Conservation (phyloP, 2,329 filamentous ascomycete genomes). For the Fusarium sp. region DNA sequence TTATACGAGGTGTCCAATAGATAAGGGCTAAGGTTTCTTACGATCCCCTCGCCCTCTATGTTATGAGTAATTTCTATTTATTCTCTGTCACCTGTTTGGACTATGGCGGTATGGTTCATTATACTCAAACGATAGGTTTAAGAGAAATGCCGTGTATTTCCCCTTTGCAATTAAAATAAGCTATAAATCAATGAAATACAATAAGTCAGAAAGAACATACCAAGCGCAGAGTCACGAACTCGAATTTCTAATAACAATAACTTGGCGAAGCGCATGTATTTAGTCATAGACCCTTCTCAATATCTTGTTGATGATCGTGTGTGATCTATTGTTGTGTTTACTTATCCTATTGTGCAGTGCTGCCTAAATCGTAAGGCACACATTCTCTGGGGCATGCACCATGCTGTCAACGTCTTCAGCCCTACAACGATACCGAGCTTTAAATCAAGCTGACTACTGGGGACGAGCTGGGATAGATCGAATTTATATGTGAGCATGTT, state of each 20-base stretch:
- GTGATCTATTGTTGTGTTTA: background rate
- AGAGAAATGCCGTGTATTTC: no score
- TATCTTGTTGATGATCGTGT: background rate
- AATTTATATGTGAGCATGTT: slow-evolving; percentile 11
- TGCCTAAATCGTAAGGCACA: background rate
- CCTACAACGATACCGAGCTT: slow-evolving; percentile 38
- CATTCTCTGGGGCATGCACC: background rate
- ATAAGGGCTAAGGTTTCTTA: background rate
- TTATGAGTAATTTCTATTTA: background rate
- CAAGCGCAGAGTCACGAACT: background rate
- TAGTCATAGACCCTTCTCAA: background rate
- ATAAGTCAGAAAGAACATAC: background rate
- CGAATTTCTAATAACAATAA: background rate
- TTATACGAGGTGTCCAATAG: background rate
- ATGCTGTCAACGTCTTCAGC: slow-evolving; percentile 35
- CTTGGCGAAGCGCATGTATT: background rate
- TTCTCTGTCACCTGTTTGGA: background rate
- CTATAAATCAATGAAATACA: background rate
- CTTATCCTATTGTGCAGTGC: background rate
- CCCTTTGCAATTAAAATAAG: no score
- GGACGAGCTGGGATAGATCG: slow-evolving; percentile 35
- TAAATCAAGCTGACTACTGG: slow-evolving; percentile 35
- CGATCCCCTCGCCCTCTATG: background rate
- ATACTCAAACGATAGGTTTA: background rate
- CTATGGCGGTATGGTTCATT: background rate